Percentiles rank a stretch among this genome's conserved stretches.
Conservation (phyloP, 805 yeast genomes). For the Myxozyma melibiosi region DNA sequence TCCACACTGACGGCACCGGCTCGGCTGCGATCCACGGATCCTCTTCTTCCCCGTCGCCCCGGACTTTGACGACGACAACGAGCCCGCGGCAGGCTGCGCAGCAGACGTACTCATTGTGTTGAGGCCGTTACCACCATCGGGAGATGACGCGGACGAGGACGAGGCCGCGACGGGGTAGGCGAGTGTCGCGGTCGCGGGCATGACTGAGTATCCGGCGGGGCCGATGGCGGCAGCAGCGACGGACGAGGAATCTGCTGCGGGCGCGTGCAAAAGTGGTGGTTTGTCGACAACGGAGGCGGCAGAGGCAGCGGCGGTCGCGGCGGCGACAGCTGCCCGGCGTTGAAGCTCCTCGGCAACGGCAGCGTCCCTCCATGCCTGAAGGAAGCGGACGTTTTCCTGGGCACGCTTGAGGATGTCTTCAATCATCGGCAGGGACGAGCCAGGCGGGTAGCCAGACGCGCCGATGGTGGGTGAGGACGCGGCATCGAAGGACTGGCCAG, state of each 20-base stretch:
- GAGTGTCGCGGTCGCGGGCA: neutral
- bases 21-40: conserved; percentile 20
- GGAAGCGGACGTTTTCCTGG: conserved; percentile 17
- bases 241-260: too few species aligned
- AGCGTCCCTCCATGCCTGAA: conserved; percentile 25
- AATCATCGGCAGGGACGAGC: conserved; percentile 15
- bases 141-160: conserved; percentile 3
- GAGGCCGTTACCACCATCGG: neutral
- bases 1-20: conserved; percentile 31
- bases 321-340: neutral
- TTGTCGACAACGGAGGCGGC: neutral
- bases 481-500: neutral
- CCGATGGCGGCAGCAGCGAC: too few species aligned
- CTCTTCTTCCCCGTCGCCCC: conserved; percentile 15
- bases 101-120: neutral
- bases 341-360: conserved; percentile 5
- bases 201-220: too few species aligned
- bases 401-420: conserved; percentile 27
- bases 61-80: neutral
- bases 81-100: neutral
- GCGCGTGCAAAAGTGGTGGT: too few species aligned
- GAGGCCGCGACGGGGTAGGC: neutral
- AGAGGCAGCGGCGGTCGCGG: neutral
- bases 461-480: neutral
- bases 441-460: neutral